Evolutionary conservation across 306 rosid species (phyloP), one percentile per base, ranked within the genome.

Genomic region (Vicia sativa): DNA sequence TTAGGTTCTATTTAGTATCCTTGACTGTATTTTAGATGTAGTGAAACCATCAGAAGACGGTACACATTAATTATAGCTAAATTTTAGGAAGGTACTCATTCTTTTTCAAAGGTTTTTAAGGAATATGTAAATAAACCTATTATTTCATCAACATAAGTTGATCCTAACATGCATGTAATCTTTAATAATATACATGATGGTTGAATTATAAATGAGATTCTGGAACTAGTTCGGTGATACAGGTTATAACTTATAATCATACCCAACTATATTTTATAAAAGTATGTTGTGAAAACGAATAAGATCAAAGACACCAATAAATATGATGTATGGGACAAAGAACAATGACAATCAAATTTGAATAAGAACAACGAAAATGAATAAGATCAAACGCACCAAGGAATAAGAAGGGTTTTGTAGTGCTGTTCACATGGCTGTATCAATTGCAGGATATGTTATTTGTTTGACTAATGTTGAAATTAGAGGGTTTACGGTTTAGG

Each of bases 381-480:
- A 34, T 34, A 34, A 34, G 38, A 34, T 34, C 38, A 34, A 34
- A 34, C 38, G 7, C 38, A 34, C 38, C 38, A 34, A 34, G 9
- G 38, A 34, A 34, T 34, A 34, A 6, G 37, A 34, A 31, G 8
- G 8, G 38, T 31, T 31, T 31, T 31, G 7, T 31, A 31, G 37
- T 31, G 37, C 37, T 4, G 37, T 31, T 5, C 37, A 31, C 8
- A 2, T 31, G 56, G 59, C 70, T 59, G 65, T 25, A 56, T 34
- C 64, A 46, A 53, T 73, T 10, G 54, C 11, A 18, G 72, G 28
- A 29, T 43, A 26, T 25, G 38, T 65, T 62, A 13, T 73, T 26
- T 49, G 54, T 60, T 42, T 65, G 28, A 10, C 71, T 23, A 34
- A 12, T 34, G 11, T 19, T 45, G 34, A 71, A 70, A 44, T 59